phyloP scores from a whole-genome alignment of 1,284 basidiomycete genomes.

The Anthracocystis setariae region DNA sequence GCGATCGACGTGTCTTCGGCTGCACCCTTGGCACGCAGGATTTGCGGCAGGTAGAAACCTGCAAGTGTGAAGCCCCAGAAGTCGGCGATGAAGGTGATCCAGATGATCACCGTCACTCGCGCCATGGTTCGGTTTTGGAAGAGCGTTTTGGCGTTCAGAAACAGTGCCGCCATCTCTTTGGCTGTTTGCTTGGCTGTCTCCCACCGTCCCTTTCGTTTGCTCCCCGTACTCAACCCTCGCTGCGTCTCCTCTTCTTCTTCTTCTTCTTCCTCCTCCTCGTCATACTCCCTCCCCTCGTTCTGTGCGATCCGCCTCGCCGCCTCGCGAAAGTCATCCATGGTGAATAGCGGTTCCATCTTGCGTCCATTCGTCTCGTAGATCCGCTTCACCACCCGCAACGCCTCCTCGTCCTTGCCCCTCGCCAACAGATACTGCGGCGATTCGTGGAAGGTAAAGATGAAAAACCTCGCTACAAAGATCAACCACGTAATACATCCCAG shows the following conservation, averaged over 20 bases:
- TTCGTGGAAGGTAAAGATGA: constrained; percentile 60
- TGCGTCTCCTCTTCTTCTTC: too few species aligned
- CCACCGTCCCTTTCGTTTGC: constrained; percentile 6
- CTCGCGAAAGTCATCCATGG: constrained; percentile 67
- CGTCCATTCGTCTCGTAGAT: constrained; percentile 65
- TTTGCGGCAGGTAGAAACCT: constrained; percentile 68
- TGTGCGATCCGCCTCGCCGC: constrained; percentile 59
- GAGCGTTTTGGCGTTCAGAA: constrained; percentile 67
- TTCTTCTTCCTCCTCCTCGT: constrained; percentile 22
- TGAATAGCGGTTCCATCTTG: constrained; percentile 65
- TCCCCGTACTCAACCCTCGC: constrained; percentile 17
- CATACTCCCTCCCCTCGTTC: constrained; percentile 15
- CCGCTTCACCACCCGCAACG: constrained; percentile 45
- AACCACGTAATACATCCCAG: constrained; percentile 61
- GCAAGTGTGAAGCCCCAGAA: constrained; percentile 69
- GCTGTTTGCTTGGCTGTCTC: constrained; percentile 41
- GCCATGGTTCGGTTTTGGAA: constrained; percentile 66
- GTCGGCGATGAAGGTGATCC: constrained; percentile 58
- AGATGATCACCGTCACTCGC: constrained; percentile 66
- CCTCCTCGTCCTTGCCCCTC: constrained; percentile 53
- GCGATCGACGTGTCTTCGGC: constrained; percentile 63
- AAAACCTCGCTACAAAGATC: constrained; percentile 63
- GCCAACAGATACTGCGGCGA: constrained; percentile 62
- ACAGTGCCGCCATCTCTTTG: constrained; percentile 49
- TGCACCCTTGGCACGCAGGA: constrained; percentile 67